Base-by-base conservation (phyloP, 257 asterid genomes). In the Petunia axillaris region DNA sequence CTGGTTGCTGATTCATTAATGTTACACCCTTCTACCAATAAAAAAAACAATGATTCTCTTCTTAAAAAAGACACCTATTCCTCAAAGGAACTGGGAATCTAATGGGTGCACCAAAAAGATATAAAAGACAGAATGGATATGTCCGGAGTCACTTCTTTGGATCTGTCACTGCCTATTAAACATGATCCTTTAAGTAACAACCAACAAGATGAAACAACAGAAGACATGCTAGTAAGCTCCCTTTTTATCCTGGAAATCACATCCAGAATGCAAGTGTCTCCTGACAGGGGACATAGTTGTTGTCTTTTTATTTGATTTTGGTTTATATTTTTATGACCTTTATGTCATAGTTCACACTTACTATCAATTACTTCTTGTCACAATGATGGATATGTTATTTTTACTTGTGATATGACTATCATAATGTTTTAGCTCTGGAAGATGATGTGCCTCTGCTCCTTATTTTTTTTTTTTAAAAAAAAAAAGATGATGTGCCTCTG, bases 181-280 rank as follows among this genome's bases (percentile, higher is more conserved):
- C 36, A 57, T 57, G 14, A 15, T 15, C 1, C 3, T 5, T 57
- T 25, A 71, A 10, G 5, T 46, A 71, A 60, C 77, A 48, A 35
- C 5, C 43, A 71, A 48, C 62, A 25, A 25, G 3, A 63, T 35
- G 10, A 8, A 43, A 44, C 5, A 16, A 73, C 11, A 48, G 9
- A 9, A 73, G 63, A 50, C 78, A 36, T 44, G 78, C 36, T 13
- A 73, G 62, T 73, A 35, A 50, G 63, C 78, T 50, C 62, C 68
- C 62, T 50, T 73, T 66, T 73, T 73, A 11, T 50, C 78, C 78
- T 35, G 44, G 78, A 73, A 2, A 57, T 57, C 63, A 57, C 63
- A 57, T 50, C 78, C 4, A 9, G 53, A 73, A 50, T 50, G 35
- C 36, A 73, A 62, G 44, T 48, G 41, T 73, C 40, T 35, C 50